Evolutionary conservation across 768 basidiomycete species (phyloP), one percentile per base, ranked within the genome.

Genomic region (Cantharellus cinnabarinus): DNA sequence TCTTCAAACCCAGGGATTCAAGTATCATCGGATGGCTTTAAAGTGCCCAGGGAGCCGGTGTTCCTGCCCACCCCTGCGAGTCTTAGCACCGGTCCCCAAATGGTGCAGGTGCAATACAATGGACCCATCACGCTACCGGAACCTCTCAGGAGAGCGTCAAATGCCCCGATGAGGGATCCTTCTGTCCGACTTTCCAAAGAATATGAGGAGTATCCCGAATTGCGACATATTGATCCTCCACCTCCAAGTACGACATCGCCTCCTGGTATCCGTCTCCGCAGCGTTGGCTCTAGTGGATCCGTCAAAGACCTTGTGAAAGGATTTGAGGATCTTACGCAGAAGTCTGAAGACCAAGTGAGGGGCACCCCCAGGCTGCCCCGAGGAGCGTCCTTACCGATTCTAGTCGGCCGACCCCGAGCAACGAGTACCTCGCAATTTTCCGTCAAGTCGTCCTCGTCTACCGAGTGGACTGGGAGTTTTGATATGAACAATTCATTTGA

Each of bases 231-330:
- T 35, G 62, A 62, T 41, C 60, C 62, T 48, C 34, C 44, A 20
- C 60, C 62, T 5, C 42, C 54, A 3, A 34, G 44, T n/a, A 44
- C 50, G 3, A 5, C 2, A 15, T 34, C 61, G 29, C 61, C 41
- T 40, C 48, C 59, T 5, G 34, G 20, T n/a, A 59, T 15, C n/a
- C 39, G 42, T 7, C 35, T 54, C 29, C 60, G 60, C 20, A 60
- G 59, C 34, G 58, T 59, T 34, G 57, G 59, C 61, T 62, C 62
- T 14, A 53, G 39, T n/a, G 41, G 62, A n/a, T 62, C 62, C 10
- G 62, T 62, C 34, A 61, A 61, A 20, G 62, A 62, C 41, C 62
- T 62, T 40, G 56, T 62, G 59, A 42, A 50, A 50, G 52, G 40
- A 4, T 62, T 62, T 50, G 62, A 62, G 50, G 41, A 2, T n/a